A percentile compares a stretch with the other conserved stretches of the same genome.
Evolutionary conservation across 1,139 yeast genomes (phyloP).

Genomic region (Lipomyces yarrowii): DNA sequence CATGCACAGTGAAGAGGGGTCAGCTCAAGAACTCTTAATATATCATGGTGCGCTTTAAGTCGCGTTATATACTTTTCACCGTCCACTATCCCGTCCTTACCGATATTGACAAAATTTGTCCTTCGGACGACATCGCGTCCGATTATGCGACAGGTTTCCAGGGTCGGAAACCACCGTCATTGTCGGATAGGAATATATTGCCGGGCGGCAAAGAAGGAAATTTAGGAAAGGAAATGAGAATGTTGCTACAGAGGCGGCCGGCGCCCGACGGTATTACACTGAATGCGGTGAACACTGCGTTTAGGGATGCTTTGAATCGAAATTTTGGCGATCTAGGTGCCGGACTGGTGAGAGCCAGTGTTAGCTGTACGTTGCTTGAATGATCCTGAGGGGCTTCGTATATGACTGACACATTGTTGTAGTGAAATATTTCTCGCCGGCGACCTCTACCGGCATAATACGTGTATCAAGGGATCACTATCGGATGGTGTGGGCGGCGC

Average conservation of each 20-base stretch:
- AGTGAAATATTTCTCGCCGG: constrained; percentile 77
- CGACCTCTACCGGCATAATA: constrained; percentile 82
- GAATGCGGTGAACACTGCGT: constrained; percentile 33
- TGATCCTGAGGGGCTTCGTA: too few relatives aligned
- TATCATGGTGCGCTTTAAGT: constrained; percentile 84
- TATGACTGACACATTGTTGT: constrained; percentile 35
- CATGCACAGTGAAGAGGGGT: background rate
- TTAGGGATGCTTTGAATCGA: constrained; percentile 58
- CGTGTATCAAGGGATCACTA: constrained; percentile 72
- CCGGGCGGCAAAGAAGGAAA: constrained; percentile 31
- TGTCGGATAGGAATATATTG: constrained; percentile 29
- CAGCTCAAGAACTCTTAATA: background rate
- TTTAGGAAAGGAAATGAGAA: constrained; percentile 34
- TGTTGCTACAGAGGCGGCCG: constrained; percentile 39
- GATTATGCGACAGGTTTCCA: background rate
- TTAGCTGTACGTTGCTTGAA: constrained; percentile 20
- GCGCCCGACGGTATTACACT: constrained; percentile 17
- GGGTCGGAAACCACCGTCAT: background rate
- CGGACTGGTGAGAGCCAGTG: constrained; percentile 53
- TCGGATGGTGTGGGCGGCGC: constrained; percentile 66
- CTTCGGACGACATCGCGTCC: background rate
- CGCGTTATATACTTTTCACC: constrained; percentile 81
- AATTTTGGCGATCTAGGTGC: constrained; percentile 80
- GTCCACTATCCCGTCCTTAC: constrained; percentile 57
- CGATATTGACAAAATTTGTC: background rate